phyloP scores from a whole-genome alignment of 129 eudicot genomes.

The Scalesia atractyloides region DNA sequence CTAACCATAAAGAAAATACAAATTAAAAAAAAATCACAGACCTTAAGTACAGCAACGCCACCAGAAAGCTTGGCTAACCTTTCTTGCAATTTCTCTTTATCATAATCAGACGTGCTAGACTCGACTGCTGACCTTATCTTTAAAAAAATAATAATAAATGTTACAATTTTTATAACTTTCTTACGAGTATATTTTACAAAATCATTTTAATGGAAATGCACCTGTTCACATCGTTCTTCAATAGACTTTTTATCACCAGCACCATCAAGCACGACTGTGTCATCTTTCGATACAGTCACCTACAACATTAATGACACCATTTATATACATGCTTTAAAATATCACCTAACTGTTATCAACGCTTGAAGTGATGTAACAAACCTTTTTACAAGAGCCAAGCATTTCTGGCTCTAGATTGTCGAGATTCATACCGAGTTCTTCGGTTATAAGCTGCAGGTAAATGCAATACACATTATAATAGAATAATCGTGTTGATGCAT shows the following conservation, averaged over 20 bases:
- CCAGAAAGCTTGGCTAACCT: conserved; percentile 93
- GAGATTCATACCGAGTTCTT: conserved; percentile 74
- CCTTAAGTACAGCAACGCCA: conserved; percentile 94
- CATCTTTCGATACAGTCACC: conserved; percentile 83
- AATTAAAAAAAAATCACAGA: conserved; percentile 10
- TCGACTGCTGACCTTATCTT: conserved; percentile 78
- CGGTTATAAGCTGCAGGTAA: conserved; percentile 57
- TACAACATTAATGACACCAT: conserved; percentile 16
- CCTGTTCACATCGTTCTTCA: conserved; percentile 92
- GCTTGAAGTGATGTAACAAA: conserved; percentile 14
- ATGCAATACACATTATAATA: conserved; percentile 1
- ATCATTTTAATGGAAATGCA: conserved; percentile 3
- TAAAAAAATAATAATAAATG: neutral
- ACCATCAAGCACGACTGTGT: conserved; percentile 81
- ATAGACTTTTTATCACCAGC: conserved; percentile 81
- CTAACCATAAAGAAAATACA: neutral
- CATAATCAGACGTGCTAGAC: conserved; percentile 82
- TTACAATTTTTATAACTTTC: too few species aligned
- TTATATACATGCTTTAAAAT: neutral
- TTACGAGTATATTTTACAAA: neutral
- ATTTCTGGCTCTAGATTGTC: conserved; percentile 61
- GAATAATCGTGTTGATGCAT: neutral
- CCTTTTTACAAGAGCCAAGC: conserved; percentile 84
- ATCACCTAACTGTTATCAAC: neutral
- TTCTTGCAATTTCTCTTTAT: conserved; percentile 85